Percentiles rank a stretch among this genome's conserved stretches.
Evolutionary conservation across 257 asterid genomes (phyloP).

Genomic region (Solanum megistacrolobum): DNA sequence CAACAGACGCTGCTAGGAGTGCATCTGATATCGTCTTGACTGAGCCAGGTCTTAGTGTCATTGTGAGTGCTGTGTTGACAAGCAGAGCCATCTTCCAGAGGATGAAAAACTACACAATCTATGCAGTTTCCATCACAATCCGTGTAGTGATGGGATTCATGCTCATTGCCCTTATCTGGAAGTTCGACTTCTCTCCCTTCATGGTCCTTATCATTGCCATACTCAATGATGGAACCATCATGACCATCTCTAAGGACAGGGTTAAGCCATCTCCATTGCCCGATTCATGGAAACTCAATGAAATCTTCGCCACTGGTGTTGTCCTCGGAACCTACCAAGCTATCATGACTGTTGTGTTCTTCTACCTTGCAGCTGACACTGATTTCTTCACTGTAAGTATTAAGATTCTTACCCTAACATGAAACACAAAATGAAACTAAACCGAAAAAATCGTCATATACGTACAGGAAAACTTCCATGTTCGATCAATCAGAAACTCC

Average conservation of each 20-base stretch:
- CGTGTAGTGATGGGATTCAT: slow-evolving; percentile 73
- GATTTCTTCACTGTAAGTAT: slow-evolving; percentile 49
- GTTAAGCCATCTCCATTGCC: slow-evolving; percentile 90
- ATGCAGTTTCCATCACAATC: slow-evolving; percentile 82
- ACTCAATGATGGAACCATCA: slow-evolving; percentile 87
- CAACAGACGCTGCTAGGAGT: slow-evolving; percentile 81
- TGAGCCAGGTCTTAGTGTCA: slow-evolving; percentile 84
- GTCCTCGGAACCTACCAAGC: slow-evolving; percentile 87
- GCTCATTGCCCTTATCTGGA: slow-evolving; percentile 85
- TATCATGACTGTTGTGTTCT: slow-evolving; percentile 65
- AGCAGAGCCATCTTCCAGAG: slow-evolving; percentile 92
- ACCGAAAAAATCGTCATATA: neutral
- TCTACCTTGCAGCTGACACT: slow-evolving; percentile 61
- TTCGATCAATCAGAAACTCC: slow-evolving; percentile 38
- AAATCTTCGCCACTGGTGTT: slow-evolving; percentile 78
- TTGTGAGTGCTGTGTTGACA: slow-evolving; percentile 74
- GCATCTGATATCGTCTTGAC: slow-evolving; percentile 88
- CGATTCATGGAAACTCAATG: slow-evolving; percentile 90
- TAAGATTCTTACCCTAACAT: neutral
- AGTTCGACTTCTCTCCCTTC: slow-evolving; percentile 87
- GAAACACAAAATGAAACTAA: neutral
- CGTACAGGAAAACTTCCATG: slow-evolving; percentile 31
- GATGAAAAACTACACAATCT: slow-evolving; percentile 87
- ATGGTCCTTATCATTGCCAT: slow-evolving; percentile 85
- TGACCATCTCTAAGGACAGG: slow-evolving; percentile 86